A percentile compares a stretch with the other conserved stretches of the same genome.
These are phyloP conservation scores for Luvunga scandens DNA, from an alignment of 345 rosid species.

Conservation along the genomic window DNA sequence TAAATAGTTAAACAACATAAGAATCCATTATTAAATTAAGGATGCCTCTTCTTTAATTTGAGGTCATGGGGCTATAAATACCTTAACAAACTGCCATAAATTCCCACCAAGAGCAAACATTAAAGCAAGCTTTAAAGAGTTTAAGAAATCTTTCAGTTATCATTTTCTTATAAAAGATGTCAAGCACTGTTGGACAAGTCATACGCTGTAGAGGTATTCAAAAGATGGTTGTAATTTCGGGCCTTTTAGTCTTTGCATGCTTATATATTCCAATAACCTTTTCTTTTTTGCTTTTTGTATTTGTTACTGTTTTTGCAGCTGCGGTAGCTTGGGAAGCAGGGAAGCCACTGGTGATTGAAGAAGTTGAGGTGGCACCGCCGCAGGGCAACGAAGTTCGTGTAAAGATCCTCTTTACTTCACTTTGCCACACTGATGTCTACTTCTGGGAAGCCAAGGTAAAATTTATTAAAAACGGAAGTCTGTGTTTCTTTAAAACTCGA, in stretches of 20 bases:
- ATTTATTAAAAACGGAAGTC: too few species aligned
- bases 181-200: constrained; percentile 16
- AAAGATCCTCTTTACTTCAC: constrained; percentile 32
- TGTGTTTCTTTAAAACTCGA: too few species aligned
- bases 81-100: not conserved
- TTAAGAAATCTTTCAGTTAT: not conserved
- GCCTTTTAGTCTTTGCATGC: too few species aligned
- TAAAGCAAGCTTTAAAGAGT: not conserved
- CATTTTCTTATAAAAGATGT: not conserved
- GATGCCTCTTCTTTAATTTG: not conserved
- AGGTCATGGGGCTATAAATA: not conserved
- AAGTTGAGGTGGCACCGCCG: constrained; percentile 57
- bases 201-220: constrained; percentile 18
- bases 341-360: constrained; percentile 47
- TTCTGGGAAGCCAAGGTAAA: constrained; percentile 38
- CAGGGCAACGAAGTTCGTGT: constrained; percentile 29
- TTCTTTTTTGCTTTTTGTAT: too few species aligned
- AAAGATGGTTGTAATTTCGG: too few species aligned
- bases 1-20: not conserved
- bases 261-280: not conserved
- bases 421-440: constrained; percentile 38
- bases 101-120: not conserved
- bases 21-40: not conserved
- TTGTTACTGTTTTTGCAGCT: constrained; percentile 23
- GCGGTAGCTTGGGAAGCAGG: constrained; percentile 62